phyloP scores from a whole-genome alignment of 192 early-diverging fungal species.

The Backusella tarrabulga region DNA sequence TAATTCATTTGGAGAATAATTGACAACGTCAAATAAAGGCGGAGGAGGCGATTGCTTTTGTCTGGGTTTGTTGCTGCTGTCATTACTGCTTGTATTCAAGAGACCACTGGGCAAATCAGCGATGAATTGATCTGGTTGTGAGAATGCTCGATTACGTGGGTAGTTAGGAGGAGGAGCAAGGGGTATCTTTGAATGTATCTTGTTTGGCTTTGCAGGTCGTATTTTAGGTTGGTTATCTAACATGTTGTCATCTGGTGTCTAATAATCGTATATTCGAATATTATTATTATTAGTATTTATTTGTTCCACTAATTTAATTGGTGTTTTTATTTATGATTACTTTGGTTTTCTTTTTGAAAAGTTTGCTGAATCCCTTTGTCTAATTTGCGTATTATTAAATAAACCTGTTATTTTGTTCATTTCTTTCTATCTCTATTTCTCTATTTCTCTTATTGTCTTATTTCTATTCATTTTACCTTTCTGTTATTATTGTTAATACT shows the following conservation, averaged over 20 bases:
- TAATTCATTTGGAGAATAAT: not conserved
- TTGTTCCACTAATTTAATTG: constrained; percentile 9
- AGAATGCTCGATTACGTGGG: not conserved
- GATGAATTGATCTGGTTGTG: constrained; percentile 3
- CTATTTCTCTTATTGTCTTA: not conserved
- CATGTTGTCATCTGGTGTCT: not conserved
- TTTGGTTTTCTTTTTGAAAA: constrained; percentile 20
- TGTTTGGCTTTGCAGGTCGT: not conserved
- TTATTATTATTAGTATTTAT: not conserved
- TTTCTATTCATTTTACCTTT: not conserved
- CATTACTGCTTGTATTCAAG: not conserved
- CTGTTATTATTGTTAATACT: not conserved
- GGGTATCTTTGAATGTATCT: constrained; percentile 14
- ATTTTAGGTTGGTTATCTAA: constrained; percentile 16
- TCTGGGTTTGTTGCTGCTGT: not conserved
- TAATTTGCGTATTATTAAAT: not conserved
- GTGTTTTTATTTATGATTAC: constrained; percentile 13
- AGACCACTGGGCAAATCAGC: not conserved
- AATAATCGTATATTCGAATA: not conserved
- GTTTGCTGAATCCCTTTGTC: constrained; percentile 12
- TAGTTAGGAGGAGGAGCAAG: constrained; percentile 18
- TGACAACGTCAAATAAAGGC: not conserved
- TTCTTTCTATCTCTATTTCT: not conserved
- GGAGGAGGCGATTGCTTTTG: not conserved
- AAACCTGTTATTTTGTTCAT: not conserved